Evolutionary conservation across 2,329 filamentous ascomycete species (phyloP), one percentile per base, ranked within the genome.

Genomic region (Ophiocordyceps camponoti-rufipedis): DNA sequence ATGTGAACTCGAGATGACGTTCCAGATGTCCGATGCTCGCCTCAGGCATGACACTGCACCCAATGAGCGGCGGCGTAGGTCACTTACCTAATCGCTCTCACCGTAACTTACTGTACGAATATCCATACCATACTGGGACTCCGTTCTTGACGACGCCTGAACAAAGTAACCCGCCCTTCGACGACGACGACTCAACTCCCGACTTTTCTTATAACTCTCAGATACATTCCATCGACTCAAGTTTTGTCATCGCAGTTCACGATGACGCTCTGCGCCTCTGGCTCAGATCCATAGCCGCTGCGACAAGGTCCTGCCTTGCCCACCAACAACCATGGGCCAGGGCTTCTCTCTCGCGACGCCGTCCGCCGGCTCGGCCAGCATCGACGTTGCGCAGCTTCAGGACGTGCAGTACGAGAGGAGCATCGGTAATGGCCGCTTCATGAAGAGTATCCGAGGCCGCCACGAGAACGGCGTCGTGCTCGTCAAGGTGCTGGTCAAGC

Each of bases 401-500:
- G 91, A 96, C 58, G 69, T 96, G 48, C 78, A 82, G 35, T 94
- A 95, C 66, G 91, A 98, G 64, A 87, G 83, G 63, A 86, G 86
- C 33, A 77, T 98, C 56, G 89, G 89, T 43, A 86, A 83, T 52
- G 87, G 86, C 23, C 80, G 91, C 35, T 95, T 98, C 56, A 91
- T 98, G 81, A 95, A 96, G 64, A 91, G 85, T 51, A 88, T 96
- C 51, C 79, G 89, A 52, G 91, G 89, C 23, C 76, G 87, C 44
- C 85, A 94, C 59, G 82, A 83, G 55, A 84, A 94, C 68, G 89
- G 91, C 46, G 71, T 95, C 39, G 88, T 94, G 16, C 80, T 96
- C 46, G 87, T 93, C 58, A 96, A 96, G 65, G 82, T 94, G 29
- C 82, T 94, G 47, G 85, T 93, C 62, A 98, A 98, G 64, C 87